Base-by-base conservation (phyloP, 768 basidiomycete species). In the Amyloporia xantha region DNA sequence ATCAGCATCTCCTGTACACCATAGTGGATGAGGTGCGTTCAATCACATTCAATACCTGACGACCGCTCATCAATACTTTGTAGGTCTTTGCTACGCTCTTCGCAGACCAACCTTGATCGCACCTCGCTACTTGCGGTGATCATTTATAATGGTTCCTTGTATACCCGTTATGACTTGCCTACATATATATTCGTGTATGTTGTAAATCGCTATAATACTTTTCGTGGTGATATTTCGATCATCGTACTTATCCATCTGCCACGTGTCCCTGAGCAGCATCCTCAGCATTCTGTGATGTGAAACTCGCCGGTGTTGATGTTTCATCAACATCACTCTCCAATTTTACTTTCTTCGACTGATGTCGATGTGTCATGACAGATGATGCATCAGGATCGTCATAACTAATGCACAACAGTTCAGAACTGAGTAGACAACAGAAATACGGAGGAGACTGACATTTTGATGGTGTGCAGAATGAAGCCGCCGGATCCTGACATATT, bases 1-100 rank as follows among this genome's bases (percentile, higher is more conserved):
- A 95, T 65, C 91, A 95, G 61, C 93, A 96, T 62, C 82, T 97
- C 47, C 77, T 83, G 13, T 89, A 96, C 62, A 89, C 81, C 30
- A 78, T 96, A 47, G 68, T 91, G 23, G 94, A 97, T 54, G 95
- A 97, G 79, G 93, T 94, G 48, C 35, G 74, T 56, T 9, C 1
- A 20, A 13, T 19, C 10, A 21, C 9, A 33, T 24, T 15, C 11
- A 19, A 5, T 5, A 39, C 35, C 33, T 47, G n/a, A 11, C 43
- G n/a, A 36, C 19, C 21, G 11, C 39, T 44, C 33, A 45, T 26
- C n/a, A n/a, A n/a, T 15, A 23, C 40, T n/a, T 39, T 5, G 13
- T 52, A 84, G 83, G 61, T 85, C 19, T 72, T 86, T 41, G 60
- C 74, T 39, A 73, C 81, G 4, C 63, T 85, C 33, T 86, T 86